Conservation (phyloP, 2,329 filamentous ascomycete species). For the Fusarium globosum region DNA sequence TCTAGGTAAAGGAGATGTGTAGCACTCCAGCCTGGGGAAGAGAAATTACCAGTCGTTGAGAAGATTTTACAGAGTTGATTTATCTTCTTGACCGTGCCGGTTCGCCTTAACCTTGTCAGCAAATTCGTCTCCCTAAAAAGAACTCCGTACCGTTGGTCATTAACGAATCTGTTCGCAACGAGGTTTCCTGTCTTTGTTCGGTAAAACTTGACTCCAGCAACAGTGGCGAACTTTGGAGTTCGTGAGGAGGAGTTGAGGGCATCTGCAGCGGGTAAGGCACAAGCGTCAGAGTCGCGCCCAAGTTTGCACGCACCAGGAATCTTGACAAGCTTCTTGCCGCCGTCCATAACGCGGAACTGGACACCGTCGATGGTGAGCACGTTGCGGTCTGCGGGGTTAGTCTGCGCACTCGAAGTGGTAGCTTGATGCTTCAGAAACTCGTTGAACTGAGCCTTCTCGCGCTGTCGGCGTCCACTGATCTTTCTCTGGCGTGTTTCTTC, state of each 20-base stretch:
- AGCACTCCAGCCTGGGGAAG: slow-evolving; percentile 50
- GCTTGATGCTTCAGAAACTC: slow-evolving; percentile 49
- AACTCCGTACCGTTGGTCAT: slow-evolving; percentile 76
- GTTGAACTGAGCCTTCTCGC: slow-evolving; percentile 69
- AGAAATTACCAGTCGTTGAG: slow-evolving; percentile 74
- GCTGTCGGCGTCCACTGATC: slow-evolving; percentile 62
- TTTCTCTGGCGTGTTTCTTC: slow-evolving; percentile 74
- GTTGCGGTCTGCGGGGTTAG: slow-evolving; percentile 56
- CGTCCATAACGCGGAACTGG: slow-evolving; percentile 76
- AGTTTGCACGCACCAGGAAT: slow-evolving; percentile 67
- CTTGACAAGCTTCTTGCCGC: slow-evolving; percentile 85
- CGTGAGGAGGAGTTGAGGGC: slow-evolving; percentile 69
- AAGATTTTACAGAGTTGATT: slow-evolving; percentile 79
- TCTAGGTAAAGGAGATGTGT: slow-evolving; percentile 34
- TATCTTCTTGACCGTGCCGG: slow-evolving; percentile 72
- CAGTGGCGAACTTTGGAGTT: slow-evolving; percentile 78
- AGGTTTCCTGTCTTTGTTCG: slow-evolving; percentile 91
- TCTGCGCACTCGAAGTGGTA: slow-evolving; percentile 23
- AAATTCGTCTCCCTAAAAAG: slow-evolving; percentile 35
- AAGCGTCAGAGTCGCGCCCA: background rate
- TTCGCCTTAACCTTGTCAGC: slow-evolving; percentile 60
- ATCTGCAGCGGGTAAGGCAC: slow-evolving; percentile 55
- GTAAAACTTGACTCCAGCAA: slow-evolving; percentile 85
- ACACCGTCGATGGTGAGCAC: slow-evolving; percentile 78
- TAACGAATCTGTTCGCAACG: slow-evolving; percentile 79